Percentiles rank a stretch among this genome's conserved stretches.
phyloP scores from a whole-genome alignment of 2,329 filamentous ascomycete species.

The Geosmithia morbida region DNA sequence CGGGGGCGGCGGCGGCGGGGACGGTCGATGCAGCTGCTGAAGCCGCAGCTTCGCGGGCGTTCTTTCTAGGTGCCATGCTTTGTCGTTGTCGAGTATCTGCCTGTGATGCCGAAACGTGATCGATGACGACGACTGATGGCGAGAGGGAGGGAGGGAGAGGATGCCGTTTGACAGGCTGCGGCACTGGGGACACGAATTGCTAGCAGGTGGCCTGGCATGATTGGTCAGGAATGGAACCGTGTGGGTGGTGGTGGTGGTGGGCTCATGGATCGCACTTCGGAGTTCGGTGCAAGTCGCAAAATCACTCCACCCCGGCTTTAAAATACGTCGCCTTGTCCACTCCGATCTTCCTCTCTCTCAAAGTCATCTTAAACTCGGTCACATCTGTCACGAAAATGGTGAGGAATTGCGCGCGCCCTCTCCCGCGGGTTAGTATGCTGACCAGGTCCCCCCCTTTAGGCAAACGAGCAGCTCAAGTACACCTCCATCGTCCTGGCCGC shows the following conservation, averaged over 20 bases:
- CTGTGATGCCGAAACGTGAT: too few species aligned
- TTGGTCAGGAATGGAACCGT: not conserved
- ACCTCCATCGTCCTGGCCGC: constrained; percentile 68
- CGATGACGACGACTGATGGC: not conserved
- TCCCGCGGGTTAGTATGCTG: too few species aligned
- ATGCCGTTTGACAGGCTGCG: not conserved
- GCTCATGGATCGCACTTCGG: too few species aligned
- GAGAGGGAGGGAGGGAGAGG: not conserved
- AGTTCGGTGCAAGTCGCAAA: too few species aligned
- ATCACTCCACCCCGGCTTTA: too few species aligned
- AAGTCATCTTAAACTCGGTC: too few species aligned
- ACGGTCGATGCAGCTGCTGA: constrained; percentile 10
- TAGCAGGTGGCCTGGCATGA: not conserved
- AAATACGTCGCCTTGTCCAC: too few species aligned
- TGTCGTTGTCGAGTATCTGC: too few species aligned
- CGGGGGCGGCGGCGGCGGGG: constrained; percentile 11
- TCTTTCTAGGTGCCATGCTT: constrained; percentile 43
- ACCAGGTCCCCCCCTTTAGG: constrained; percentile 4
- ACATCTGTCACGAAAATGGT: too few species aligned
- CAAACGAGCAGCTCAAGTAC: constrained; percentile 17
- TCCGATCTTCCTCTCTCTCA: too few species aligned
- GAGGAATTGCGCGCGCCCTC: too few species aligned
- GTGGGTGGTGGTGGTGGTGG: too few species aligned
- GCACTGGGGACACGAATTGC: not conserved
- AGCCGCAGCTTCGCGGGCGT: constrained; percentile 10